Evolutionary conservation across 306 rosid species (phyloP).

Genomic region (Medicago truncatula): MtrunA17r5.0-ANR NC_053048.1:37308501-37309000

Average conservation of each 20-base stretch:
- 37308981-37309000: slow-evolving; percentile 33
- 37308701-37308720: not conserved
- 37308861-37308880: slow-evolving; percentile 95
- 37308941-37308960: too few species aligned
- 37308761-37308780: slow-evolving; percentile 5
- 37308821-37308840: slow-evolving; percentile 96
- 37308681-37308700: not conserved
- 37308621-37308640: slow-evolving; percentile 98
- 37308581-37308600: slow-evolving; percentile 99
- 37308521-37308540: slow-evolving; percentile 61
- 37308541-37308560: slow-evolving; percentile 38
- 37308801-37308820: slow-evolving; percentile 77
- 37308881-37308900: slow-evolving; percentile 39
- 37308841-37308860: slow-evolving; percentile 85
- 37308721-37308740: not conserved
- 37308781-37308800: slow-evolving; percentile 6
- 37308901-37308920: slow-evolving; percentile 14
- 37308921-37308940: not conserved
- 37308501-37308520: slow-evolving; percentile 85
- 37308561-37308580: slow-evolving; percentile 33
- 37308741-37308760: not conserved
- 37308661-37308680: slow-evolving; percentile 33
- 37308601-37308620: slow-evolving; percentile 99
- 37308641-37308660: slow-evolving; percentile 62
- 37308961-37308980: not conserved